phyloP scores from a whole-genome alignment of 345 rosid genomes.

The Clausena lansium region DNA sequence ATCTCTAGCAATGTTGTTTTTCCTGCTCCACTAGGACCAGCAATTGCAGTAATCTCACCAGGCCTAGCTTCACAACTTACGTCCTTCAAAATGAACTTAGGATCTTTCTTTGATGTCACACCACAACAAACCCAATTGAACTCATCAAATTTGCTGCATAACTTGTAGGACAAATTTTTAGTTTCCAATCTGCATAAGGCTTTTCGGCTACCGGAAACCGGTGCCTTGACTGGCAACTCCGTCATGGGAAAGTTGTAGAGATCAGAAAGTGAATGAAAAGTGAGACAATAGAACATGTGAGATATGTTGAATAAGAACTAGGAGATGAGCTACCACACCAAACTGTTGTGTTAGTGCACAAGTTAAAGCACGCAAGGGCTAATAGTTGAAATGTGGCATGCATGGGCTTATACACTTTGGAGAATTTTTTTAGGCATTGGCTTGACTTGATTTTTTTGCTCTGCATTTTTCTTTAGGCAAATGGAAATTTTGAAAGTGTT shows the following conservation, averaged over 20 bases:
- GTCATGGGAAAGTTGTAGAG: constrained; percentile 29
- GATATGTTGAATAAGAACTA: constrained; percentile 26
- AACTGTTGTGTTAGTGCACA: constrained; percentile 30
- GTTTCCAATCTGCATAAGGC: constrained; percentile 53
- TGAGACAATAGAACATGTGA: constrained; percentile 21
- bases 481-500: constrained; percentile 23
- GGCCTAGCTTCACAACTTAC: constrained; percentile 70
- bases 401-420: not conserved
- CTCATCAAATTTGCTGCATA: constrained; percentile 43
- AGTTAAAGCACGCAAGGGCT: constrained; percentile 23
- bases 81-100: constrained; percentile 50
- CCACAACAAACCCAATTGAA: constrained; percentile 28
- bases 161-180: constrained; percentile 50
- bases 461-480: not conserved
- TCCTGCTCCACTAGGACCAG: constrained; percentile 95
- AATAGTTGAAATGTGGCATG: constrained; percentile 6
- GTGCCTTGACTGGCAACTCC: constrained; percentile 66
- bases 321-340: constrained; percentile 88
- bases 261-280: constrained; percentile 5
- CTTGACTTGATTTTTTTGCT: constrained; percentile 2
- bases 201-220: constrained; percentile 37
- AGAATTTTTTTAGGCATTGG: not conserved
- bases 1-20: constrained; percentile 85
- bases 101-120: constrained; percentile 16
- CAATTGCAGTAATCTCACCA: constrained; percentile 66